Evolutionary conservation across 345 rosid species (phyloP), one percentile per base, ranked within the genome.

Genomic region (Ailanthus altissimus): DNA sequence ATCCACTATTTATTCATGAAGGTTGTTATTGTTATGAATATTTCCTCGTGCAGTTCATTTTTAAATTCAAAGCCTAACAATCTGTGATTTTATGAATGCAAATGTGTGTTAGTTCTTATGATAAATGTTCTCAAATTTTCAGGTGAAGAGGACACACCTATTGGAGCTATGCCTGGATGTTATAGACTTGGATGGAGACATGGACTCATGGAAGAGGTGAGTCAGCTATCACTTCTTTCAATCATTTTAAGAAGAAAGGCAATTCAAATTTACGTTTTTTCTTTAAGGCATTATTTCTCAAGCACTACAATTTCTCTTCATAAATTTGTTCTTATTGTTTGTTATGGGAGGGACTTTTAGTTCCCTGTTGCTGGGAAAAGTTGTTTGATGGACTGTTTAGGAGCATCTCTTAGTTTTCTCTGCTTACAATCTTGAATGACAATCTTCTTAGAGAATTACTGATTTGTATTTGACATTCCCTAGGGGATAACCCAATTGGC

Each of bases 131-230:
- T 65, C 58, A 69, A 47, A 61, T 67, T 80, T 83, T 76, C 83
- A 93, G 98, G 98, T 63, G 94, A 89, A 82, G 98, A 95, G 73
- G 99, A 95, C 76, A 88, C 97, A 0, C 99, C 97, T 51, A 95
- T 95, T 84, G 99, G 99, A 83, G 99, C 99, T 28, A 95, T 95
- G 99, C 99, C 99, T 11, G 98, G 99, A 75, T 95, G 98, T 81
- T 93, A 88, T 49, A 91, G 98, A 86, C 98, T 94, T 81, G 98
- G 98, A 20, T 94, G 99, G 99, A 90, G 98, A 77, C 92, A 89
- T 80, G 99, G 99, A 2, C 97, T 95, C 20, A 79, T 95, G 38
- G 83, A 90, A 82, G 97, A 95, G 96, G 98, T 95, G 68, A 73
- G 76, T 78, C 56, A 6, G 62, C 62, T 42, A 43, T 72, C 8